Percentiles rank a stretch among this genome's conserved stretches.
Conservation (phyloP, 495 filamentous ascomycete species). For the Diplogelasinospora grovesii region DNA sequence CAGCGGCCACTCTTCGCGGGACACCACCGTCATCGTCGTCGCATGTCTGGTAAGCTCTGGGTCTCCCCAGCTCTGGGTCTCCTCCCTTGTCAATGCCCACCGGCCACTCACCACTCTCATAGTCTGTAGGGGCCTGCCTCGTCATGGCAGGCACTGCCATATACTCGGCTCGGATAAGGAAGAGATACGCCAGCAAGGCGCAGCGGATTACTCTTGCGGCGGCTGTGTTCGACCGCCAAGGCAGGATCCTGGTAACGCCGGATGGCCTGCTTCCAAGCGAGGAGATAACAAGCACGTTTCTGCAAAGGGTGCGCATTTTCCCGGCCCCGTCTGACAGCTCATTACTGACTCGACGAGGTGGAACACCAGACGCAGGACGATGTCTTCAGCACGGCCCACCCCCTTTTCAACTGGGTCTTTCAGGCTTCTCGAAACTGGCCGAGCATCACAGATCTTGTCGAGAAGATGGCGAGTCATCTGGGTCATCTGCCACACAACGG, state of each 20-base stretch:
- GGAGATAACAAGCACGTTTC: slow-evolving; percentile 72
- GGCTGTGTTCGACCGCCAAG: slow-evolving; percentile 67
- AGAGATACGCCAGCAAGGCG: slow-evolving; percentile 55
- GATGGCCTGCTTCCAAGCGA: slow-evolving; percentile 74
- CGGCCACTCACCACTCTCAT: slow-evolving; percentile 1
- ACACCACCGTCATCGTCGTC: slow-evolving; percentile 55
- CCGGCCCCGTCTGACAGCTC: slow-evolving; percentile 25
- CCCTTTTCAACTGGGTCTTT: slow-evolving; percentile 83
- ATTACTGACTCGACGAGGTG: slow-evolving; percentile 15
- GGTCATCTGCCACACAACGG: slow-evolving; percentile 28
- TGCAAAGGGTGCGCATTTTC: slow-evolving; percentile 41
- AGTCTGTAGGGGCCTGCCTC: slow-evolving; percentile 57
- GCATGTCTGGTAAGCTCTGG: slow-evolving; percentile 54
- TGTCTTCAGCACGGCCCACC: slow-evolving; percentile 67
- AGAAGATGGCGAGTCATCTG: slow-evolving; percentile 59
- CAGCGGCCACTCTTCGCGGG: slow-evolving; percentile 39
- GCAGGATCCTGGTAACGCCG: slow-evolving; percentile 69
- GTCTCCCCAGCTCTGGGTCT: too few species aligned
- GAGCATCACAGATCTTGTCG: slow-evolving; percentile 57
- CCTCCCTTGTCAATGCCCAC: neutral
- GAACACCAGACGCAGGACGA: slow-evolving; percentile 55
- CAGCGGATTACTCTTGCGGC: slow-evolving; percentile 73
- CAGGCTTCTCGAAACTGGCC: slow-evolving; percentile 71
- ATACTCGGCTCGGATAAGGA: slow-evolving; percentile 47
- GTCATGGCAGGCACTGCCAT: slow-evolving; percentile 45